These are phyloP conservation scores for Elaeagnus macrophylla DNA, from an alignment of 306 rosid species.

Conservation along the genomic window DNA sequence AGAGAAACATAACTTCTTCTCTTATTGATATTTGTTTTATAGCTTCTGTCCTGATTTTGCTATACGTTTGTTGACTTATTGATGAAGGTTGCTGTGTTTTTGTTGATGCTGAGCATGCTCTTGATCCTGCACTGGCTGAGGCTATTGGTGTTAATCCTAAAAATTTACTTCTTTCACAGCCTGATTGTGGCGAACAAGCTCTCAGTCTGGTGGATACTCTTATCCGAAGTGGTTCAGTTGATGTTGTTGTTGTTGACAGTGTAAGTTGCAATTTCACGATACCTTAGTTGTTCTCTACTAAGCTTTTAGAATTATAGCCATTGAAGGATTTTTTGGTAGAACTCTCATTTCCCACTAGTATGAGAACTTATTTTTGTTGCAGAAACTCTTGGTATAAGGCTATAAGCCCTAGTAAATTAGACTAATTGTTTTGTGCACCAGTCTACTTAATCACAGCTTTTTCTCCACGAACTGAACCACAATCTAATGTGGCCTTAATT, in stretches of 20 bases:
- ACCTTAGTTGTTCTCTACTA: constrained; percentile 5
- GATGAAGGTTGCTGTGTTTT: constrained; percentile 66
- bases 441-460: no score
- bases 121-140: constrained; percentile 69
- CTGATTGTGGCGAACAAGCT: constrained; percentile 93
- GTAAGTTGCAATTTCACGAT: constrained; percentile 37
- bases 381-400: no score
- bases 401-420: no score
- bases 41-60: constrained; percentile 6
- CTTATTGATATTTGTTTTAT: constrained; percentile 7
- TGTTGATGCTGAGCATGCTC: constrained; percentile 94
- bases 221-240: constrained; percentile 86
- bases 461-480: no score
- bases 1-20: not conserved
- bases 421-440: no score
- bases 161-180: constrained; percentile 81
- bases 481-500: no score
- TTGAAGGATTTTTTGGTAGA: no score
- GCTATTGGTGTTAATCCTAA: constrained; percentile 72
- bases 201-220: constrained; percentile 85
- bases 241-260: constrained; percentile 92
- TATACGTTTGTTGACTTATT: constrained; percentile 14
- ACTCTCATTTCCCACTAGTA: no score
- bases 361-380: no score
- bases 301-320: no score